A percentile compares a stretch with the other conserved stretches of the same genome.
These are phyloP conservation scores for Nemania bipapillata DNA, from an alignment of 2,329 filamentous ascomycete genomes.

Conservation along the genomic window DNA sequence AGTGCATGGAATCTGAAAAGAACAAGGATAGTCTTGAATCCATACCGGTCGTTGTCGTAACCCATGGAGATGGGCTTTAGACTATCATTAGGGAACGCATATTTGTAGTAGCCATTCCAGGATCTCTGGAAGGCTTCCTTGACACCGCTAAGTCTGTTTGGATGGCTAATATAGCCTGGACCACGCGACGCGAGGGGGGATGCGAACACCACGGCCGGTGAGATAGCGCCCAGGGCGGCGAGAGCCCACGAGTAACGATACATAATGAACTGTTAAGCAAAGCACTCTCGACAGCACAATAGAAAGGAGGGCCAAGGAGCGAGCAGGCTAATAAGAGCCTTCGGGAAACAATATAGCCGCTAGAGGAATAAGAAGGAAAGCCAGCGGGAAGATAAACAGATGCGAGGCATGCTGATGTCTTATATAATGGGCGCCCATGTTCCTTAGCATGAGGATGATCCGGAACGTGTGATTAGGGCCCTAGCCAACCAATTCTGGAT, in stretches of 20 bases:
- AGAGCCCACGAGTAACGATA: constrained; percentile 41
- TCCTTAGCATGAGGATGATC: constrained; percentile 25
- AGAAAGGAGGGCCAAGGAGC: constrained; percentile 32
- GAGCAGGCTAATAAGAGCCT: constrained; percentile 30
- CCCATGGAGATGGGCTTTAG: constrained; percentile 74
- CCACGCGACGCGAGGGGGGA: constrained; percentile 25
- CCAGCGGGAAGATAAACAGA: constrained; percentile 17
- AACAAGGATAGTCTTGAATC: not conserved
- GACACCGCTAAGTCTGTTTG: constrained; percentile 66
- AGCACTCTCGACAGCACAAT: constrained; percentile 23
- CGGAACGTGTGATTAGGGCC: constrained; percentile 33
- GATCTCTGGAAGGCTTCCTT: constrained; percentile 75
- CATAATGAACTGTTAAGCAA: constrained; percentile 42
- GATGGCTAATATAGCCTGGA: constrained; percentile 50
- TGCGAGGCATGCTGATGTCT: constrained; percentile 33
- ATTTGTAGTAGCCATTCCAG: constrained; percentile 77
- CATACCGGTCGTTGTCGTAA: constrained; percentile 75
- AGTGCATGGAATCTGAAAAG: constrained; percentile 25
- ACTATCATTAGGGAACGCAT: constrained; percentile 82
- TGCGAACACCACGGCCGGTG: constrained; percentile 41
- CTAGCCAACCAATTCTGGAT: constrained; percentile 11
- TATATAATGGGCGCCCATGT: constrained; percentile 32
- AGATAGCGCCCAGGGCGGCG: constrained; percentile 41
- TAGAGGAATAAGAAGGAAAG: constrained; percentile 29
- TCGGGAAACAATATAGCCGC: constrained; percentile 30